Conservation (phyloP, 2,329 filamentous ascomycete species). For the Seiridium unicorne region DNA sequence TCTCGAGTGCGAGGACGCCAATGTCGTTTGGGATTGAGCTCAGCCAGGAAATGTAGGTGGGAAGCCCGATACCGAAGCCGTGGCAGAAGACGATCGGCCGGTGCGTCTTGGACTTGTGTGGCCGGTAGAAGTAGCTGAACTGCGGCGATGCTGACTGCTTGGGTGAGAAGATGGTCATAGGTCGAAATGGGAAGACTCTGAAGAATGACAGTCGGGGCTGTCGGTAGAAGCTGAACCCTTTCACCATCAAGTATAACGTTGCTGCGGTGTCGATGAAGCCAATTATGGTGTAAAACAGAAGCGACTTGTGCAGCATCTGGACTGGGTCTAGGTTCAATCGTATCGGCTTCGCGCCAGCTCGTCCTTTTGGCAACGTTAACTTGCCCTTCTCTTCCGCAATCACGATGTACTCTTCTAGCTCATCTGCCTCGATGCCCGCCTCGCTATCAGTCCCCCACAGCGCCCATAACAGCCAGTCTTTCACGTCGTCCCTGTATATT, state of each 20-base stretch:
- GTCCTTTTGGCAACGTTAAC: constrained; percentile 7
- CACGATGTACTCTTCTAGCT: constrained; percentile 14
- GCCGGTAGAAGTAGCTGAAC: constrained; percentile 11
- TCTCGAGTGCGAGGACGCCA: constrained; percentile 11
- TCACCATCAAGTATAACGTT: background rate
- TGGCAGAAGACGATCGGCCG: constrained; percentile 13
- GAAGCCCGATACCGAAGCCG: constrained; percentile 11
- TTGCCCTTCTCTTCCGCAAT: constrained; percentile 6
- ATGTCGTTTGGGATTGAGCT: constrained; percentile 12
- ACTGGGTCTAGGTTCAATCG: constrained; percentile 16
- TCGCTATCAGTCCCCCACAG: constrained; percentile 11
- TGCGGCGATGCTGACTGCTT: constrained; percentile 4
- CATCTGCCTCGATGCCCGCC: constrained; percentile 11
- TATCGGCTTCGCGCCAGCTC: constrained; percentile 15
- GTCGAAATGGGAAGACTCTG: constrained; percentile 16
- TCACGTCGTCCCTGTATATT: constrained; percentile 16
- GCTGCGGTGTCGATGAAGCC: constrained; percentile 9
- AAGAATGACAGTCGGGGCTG: constrained; percentile 16
- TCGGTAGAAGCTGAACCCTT: constrained; percentile 18
- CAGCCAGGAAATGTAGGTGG: constrained; percentile 9
- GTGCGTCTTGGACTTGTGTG: constrained; percentile 8
- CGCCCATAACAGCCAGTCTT: constrained; percentile 18
- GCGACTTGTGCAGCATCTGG: constrained; percentile 12
- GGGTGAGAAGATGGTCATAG: constrained; percentile 6
- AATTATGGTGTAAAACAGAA: constrained; percentile 13